Evolutionary conservation across 2,329 filamentous ascomycete species (phyloP), one percentile per base, ranked within the genome.

Genomic region (Chalaropsis ovoidea): DNA sequence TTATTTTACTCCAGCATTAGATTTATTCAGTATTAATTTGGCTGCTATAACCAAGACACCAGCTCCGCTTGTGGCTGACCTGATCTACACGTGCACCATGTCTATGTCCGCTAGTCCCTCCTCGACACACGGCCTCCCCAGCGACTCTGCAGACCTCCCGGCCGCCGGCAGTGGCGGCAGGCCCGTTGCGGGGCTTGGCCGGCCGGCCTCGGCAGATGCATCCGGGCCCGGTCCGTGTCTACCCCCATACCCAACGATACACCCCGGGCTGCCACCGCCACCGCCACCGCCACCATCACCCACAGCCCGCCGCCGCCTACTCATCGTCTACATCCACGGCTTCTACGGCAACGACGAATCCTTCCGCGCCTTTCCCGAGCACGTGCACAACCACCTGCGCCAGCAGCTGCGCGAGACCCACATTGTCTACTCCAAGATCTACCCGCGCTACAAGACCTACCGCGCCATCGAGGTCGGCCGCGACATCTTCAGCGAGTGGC

Each of bases 341-440:
- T 96, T 95, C 76, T 87, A 94, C 80, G 91, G 92, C 63, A 87
- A 89, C 67, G 89, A 94, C 74, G 87, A 88, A 41, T 95, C 89
- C 67, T 96, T 96, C 73, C 83, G 86, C 68, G 89, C 87, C 56
- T 95, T 96, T 70, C 92, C 92, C 0, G 88, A 88, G 7, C 90
- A 96, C 76, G 83, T 96, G 3, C 92, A 96, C 74, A 83, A 85
- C 70, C 80, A 89, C 43, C 78, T 95, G 47, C 84, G 84, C 13
- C 78, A 83, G 8, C 79, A 86, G 0, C 76, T 96, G 13, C 77
- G 79, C 24, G 86, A 89, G 31, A 87, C 86, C 5, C 90, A 95
- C 77, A 81, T 87, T 43, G 85, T 96, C 0, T 90, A 95, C 74
- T 89, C 90, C 68, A 95, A 95, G 74, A 85, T 92, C 66, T 92